A percentile compares a stretch with the other conserved stretches of the same genome.
Evolutionary conservation across 2,329 filamentous ascomycete species (phyloP).

Genomic region (Fusarium oxysporum): DNA sequence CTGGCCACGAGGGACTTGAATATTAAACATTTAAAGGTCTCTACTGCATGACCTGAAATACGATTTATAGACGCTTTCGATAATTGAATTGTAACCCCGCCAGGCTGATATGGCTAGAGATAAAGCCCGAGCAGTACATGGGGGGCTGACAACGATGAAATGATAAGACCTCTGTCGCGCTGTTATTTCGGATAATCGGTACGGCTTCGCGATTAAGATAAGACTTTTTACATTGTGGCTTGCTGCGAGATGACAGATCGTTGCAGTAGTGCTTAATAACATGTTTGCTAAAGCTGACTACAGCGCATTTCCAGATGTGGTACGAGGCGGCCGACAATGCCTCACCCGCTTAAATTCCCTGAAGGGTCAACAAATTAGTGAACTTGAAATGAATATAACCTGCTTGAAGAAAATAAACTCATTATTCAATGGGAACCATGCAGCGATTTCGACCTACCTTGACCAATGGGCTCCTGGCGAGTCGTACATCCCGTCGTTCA

Average conservation of each 20-base stretch:
- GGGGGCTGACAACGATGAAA: not conserved
- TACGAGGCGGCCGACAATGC: not conserved
- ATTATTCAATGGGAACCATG: not conserved
- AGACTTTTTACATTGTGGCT: not conserved
- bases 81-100: no score
- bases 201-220: not conserved
- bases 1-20: not conserved
- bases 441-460: fast-evolving
- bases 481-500: not conserved
- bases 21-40: no score
- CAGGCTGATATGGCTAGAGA: not conserved
- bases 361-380: not conserved
- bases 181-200: not conserved
- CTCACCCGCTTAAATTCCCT: not conserved
- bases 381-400: no score
- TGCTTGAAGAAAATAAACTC: no score
- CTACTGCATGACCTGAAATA: no score
- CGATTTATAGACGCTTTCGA: no score
- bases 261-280: not conserved
- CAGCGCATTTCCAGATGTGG: not conserved
- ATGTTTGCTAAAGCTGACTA: not conserved
- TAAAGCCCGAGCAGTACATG: not conserved
- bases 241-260: not conserved
- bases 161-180: not conserved
- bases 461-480: not conserved